phyloP scores from a whole-genome alignment of 768 basidiomycete species.

The Piloderma croceum region DNA sequence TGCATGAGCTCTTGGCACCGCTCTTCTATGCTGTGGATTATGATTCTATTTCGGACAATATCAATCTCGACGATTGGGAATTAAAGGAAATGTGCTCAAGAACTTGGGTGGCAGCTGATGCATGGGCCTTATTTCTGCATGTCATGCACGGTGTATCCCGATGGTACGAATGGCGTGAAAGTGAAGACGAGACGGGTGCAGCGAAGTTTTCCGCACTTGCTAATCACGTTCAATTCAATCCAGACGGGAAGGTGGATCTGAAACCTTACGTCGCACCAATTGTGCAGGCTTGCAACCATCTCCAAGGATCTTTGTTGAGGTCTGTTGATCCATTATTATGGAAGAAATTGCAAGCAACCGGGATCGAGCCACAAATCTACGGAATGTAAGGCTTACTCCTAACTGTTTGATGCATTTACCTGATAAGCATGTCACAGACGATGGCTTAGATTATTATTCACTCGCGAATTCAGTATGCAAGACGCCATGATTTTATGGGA shows the following conservation, averaged over 20 bases:
- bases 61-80: slow-evolving; percentile 28
- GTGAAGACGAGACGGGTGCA: slow-evolving; percentile 16
- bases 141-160: slow-evolving; percentile 76
- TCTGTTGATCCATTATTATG: slow-evolving; percentile 76
- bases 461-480: slow-evolving; percentile 79
- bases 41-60: slow-evolving; percentile 56
- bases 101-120: slow-evolving; percentile 76
- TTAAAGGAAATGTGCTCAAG: slow-evolving; percentile 60
- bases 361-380: slow-evolving; percentile 95
- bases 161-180: slow-evolving; percentile 75
- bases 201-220: slow-evolving; percentile 30
- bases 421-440: slow-evolving; percentile 47
- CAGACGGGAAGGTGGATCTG: slow-evolving; percentile 40
- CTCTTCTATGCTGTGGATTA: slow-evolving; percentile 78
- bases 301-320: slow-evolving; percentile 71
- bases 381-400: slow-evolving; percentile 64
- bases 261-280: slow-evolving; percentile 79
- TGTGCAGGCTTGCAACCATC: slow-evolving; percentile 70
- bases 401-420: background rate
- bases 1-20: slow-evolving; percentile 95
- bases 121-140: slow-evolving; percentile 74
- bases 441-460: slow-evolving; percentile 91
- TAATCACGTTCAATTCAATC: slow-evolving; percentile 40
- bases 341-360: slow-evolving; percentile 66
- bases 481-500: slow-evolving; percentile 94